phyloP scores from a whole-genome alignment of 2,329 filamentous ascomycete species.

The Pseudocercospora fijiensis region DNA sequence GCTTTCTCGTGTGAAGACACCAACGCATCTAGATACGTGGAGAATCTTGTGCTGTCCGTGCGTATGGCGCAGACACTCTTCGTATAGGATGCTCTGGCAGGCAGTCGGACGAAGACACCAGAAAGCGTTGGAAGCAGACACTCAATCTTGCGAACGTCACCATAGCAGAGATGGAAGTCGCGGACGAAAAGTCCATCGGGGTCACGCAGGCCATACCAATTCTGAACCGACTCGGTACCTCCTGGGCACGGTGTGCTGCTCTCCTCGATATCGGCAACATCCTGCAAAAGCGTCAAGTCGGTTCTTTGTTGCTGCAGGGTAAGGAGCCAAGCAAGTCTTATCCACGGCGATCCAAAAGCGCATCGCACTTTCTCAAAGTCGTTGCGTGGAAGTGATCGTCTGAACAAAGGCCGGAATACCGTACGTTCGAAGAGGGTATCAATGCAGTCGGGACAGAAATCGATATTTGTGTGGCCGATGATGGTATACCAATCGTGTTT shows the following conservation, averaged over 20 bases:
- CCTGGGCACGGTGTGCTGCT: conserved; percentile 60
- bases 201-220: conserved; percentile 76
- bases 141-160: conserved; percentile 71
- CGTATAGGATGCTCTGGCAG: conserved; percentile 49
- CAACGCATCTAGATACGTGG: conserved; percentile 57
- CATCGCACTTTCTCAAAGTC: conserved; percentile 64
- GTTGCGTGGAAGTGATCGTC: conserved; percentile 59
- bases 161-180: conserved; percentile 72
- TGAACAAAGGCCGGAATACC: conserved; percentile 66
- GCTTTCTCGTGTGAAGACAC: conserved; percentile 53
- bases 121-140: conserved; percentile 70
- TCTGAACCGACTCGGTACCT: conserved; percentile 54
- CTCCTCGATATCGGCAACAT: conserved; percentile 63
- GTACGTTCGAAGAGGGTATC: conserved; percentile 66
- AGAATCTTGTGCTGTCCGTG: conserved; percentile 58
- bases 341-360: conserved; percentile 79
- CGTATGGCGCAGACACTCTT: conserved; percentile 68
- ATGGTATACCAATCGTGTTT: conserved; percentile 80
- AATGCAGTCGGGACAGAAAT: conserved; percentile 82
- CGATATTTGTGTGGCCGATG: conserved; percentile 66
- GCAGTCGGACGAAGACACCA: conserved; percentile 59
- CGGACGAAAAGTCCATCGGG: conserved; percentile 65
- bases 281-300: conserved; percentile 67
- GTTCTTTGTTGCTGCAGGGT: conserved; percentile 67
- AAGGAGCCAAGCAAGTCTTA: conserved; percentile 78